phyloP scores from a whole-genome alignment of 805 yeast genomes.

The Candida caryicola region DNA sequence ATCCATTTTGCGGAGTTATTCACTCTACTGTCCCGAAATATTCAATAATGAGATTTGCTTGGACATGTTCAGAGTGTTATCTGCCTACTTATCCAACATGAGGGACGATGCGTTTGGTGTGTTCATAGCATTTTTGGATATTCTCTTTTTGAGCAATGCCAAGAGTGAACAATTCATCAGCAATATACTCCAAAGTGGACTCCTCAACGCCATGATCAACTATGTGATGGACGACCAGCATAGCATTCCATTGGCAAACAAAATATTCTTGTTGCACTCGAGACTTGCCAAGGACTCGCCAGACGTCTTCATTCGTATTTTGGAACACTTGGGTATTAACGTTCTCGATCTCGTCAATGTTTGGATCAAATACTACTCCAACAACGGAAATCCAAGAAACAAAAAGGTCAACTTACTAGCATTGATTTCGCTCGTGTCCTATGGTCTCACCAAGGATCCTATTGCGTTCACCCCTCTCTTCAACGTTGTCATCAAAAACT shows the following conservation, averaged over 20 bases:
- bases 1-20: conserved; percentile 61
- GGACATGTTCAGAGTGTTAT: conserved; percentile 47
- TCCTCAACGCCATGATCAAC: conserved; percentile 40
- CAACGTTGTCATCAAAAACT: conserved; percentile 21
- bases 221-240: conserved; percentile 44
- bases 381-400: conserved; percentile 70
- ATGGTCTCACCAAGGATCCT: conserved; percentile 21
- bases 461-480: conserved; percentile 21
- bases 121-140: conserved; percentile 53
- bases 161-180: conserved; percentile 25
- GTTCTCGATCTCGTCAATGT: conserved; percentile 20
- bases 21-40: conserved; percentile 45
- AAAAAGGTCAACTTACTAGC: conserved; percentile 70
- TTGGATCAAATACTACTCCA: conserved; percentile 43
- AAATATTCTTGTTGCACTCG: conserved; percentile 35
- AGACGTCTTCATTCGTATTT: conserved; percentile 30
- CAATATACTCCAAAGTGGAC: conserved; percentile 41
- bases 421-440: conserved; percentile 47
- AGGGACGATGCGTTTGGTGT: conserved; percentile 68
- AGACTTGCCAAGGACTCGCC: conserved; percentile 36
- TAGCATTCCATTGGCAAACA: conserved; percentile 39
- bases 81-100: conserved; percentile 55
- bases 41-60: conserved; percentile 36
- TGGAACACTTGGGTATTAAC: conserved; percentile 29
- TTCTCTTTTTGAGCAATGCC: conserved; percentile 36